Conservation (phyloP, 2,329 filamentous ascomycete species). For the Diplodia seriata region DNA sequence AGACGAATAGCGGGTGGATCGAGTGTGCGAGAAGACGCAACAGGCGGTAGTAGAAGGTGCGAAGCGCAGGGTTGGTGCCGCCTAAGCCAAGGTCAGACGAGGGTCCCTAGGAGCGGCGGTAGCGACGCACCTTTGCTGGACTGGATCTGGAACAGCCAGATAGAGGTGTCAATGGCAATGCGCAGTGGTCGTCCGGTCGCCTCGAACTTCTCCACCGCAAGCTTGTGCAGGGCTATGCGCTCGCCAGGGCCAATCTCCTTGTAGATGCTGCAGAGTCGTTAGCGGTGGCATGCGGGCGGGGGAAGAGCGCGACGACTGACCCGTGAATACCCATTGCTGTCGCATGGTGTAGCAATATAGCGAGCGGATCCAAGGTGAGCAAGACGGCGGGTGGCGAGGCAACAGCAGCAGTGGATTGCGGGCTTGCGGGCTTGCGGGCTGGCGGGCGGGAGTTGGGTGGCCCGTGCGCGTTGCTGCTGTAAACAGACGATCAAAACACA, state of each 20-base stretch:
- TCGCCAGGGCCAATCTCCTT: constrained; percentile 84
- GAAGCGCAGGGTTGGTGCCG: constrained; percentile 85
- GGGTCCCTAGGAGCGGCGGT: background rate
- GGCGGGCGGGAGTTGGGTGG: background rate
- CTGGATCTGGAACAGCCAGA: constrained; percentile 96
- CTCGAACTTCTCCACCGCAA: constrained; percentile 80
- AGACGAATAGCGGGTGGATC: constrained; percentile 89
- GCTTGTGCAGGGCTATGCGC: constrained; percentile 79
- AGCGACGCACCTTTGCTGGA: constrained; percentile 69
- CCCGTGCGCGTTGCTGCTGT: constrained; percentile 3
- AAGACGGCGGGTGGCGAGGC: background rate
- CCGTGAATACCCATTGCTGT: constrained; percentile 51
- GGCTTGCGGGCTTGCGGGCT: background rate
- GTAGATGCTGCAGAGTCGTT: constrained; percentile 71
- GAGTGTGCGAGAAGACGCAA: constrained; percentile 76
- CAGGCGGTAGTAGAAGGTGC: constrained; percentile 92
- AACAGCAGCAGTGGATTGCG: background rate
- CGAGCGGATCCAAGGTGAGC: background rate
- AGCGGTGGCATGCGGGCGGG: background rate
- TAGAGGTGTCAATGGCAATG: constrained; percentile 91
- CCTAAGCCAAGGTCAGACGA: constrained; percentile 53
- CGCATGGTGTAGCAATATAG: constrained; percentile 1
- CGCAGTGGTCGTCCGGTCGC: constrained; percentile 74
- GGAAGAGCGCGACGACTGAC: constrained; percentile 36
- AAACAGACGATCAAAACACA: constrained; percentile 4